Base-by-base conservation (phyloP, 768 basidiomycete genomes). In the Suillus clintonianus region DNA sequence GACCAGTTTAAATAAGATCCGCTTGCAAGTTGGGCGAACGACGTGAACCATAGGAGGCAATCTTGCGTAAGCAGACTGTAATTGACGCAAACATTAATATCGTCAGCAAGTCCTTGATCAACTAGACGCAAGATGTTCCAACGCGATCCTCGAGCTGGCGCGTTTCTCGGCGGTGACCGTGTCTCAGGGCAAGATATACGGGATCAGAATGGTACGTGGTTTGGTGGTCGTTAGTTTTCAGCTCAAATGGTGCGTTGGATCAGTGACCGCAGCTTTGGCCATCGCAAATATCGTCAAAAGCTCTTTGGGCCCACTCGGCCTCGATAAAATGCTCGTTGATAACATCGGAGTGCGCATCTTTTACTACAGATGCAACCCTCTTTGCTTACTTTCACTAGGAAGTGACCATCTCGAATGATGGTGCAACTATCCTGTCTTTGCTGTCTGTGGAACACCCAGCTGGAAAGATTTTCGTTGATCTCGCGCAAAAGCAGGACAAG, bases 391-490 rank as follows among this genome's bases (percentile, higher is more conserved):
- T 32, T 59, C 42, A 51, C 6, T 77, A 97, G 95, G 97, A 99
- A 85, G 96, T 99, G 34, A 99, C 97, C 36, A 99, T 99, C 75
- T 98, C 97, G 54, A 99, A 99, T 79, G 97, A 99, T 80, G 97
- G 97, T 55, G 97, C 97, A 17, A 99, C 97, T n/a, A 99, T 99
- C 70, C 87, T 99, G 43, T 90, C 93, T 27, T 83, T 99, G 22
- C 83, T 99, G 45, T 89, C 94, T 17, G 96, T 99, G 51, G 94
- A 97, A 71, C 95, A 99, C 73, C 97, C 97, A 32, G 97, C 97
- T 5, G 97, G 95, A 24, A 90, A 94, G 67, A 95, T 99, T 66
- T 95, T 99, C 68, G 96, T 99, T 54, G 95, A 98, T 78, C 91
- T 99, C 51, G 95, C 97, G 2, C 96, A 99, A 79, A 98, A 99